Evolutionary conservation across 2,329 filamentous ascomycete genomes (phyloP).

Genomic region (Penicillium carneum): DNA sequence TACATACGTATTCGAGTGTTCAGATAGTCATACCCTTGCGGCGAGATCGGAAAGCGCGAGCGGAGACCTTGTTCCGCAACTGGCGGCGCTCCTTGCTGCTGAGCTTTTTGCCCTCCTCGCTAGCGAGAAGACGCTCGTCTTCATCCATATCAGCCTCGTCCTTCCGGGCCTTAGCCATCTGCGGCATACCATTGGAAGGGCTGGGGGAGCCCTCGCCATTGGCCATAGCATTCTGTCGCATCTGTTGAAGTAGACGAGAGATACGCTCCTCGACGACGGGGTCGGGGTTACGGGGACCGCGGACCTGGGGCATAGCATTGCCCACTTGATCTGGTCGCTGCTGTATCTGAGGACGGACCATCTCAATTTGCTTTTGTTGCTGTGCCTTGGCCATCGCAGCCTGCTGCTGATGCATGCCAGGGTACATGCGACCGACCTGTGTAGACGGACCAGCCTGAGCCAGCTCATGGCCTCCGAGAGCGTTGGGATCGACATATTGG

Average conservation of each 20-base stretch:
- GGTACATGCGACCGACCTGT: constrained; percentile 78
- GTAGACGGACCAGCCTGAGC: constrained; percentile 59
- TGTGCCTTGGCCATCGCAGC: constrained; percentile 79
- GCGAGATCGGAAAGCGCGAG: constrained; percentile 94
- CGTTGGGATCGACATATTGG: constrained; percentile 76
- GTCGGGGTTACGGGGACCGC: constrained; percentile 59
- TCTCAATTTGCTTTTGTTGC: constrained; percentile 68
- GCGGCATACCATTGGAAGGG: constrained; percentile 60
- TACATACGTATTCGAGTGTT: neutral
- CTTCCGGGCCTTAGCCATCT: constrained; percentile 80
- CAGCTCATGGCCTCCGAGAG: constrained; percentile 70
- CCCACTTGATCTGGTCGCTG: constrained; percentile 42
- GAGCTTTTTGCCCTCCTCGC: constrained; percentile 98
- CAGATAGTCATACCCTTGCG: constrained; percentile 79
- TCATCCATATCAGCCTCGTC: constrained; percentile 99
- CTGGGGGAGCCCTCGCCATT: constrained; percentile 58
- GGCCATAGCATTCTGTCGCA: constrained; percentile 75
- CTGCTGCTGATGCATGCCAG: constrained; percentile 90
- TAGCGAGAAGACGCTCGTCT: constrained; percentile 90
- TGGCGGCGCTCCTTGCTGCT: constrained; percentile 96
- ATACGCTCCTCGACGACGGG: constrained; percentile 90
- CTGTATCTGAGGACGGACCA: constrained; percentile 65
- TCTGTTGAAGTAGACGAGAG: constrained; percentile 87
- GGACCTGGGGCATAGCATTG: constrained; percentile 39
- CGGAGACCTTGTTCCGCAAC: constrained; percentile 98